These are phyloP conservation scores for Talaromyces atroroseus DNA, from an alignment of 2,329 filamentous ascomycete genomes.

Conservation along the genomic window DNA sequence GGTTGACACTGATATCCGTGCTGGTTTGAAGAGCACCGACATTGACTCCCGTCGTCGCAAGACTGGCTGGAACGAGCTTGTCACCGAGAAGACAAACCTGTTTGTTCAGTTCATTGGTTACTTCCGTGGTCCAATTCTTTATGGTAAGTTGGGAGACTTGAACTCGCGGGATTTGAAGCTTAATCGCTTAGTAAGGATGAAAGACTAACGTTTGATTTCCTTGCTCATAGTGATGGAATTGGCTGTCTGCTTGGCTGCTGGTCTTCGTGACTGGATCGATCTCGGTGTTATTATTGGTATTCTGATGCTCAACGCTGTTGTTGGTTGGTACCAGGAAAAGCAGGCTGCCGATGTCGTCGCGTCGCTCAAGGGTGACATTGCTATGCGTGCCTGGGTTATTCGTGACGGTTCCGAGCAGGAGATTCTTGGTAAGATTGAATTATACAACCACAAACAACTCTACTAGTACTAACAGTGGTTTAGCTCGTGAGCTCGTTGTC, in stretches of 20 bases:
- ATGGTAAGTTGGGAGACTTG: constrained; percentile 50
- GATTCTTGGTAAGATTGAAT: constrained; percentile 47
- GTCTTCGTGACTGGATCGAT: constrained; percentile 66
- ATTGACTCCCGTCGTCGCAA: constrained; percentile 58
- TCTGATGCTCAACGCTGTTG: constrained; percentile 63
- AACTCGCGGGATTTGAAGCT: not conserved
- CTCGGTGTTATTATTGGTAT: constrained; percentile 69
- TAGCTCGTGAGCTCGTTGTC: constrained; percentile 59
- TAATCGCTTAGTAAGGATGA: not conserved
- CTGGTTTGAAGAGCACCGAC: constrained; percentile 53
- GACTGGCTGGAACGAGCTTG: constrained; percentile 62
- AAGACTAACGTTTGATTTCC: not conserved
- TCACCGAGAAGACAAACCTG: constrained; percentile 64
- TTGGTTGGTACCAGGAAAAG: constrained; percentile 73
- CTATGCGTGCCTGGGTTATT: constrained; percentile 62
- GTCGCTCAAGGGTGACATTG: constrained; percentile 66
- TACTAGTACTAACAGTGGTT: not conserved
- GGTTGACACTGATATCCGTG: constrained; percentile 59
- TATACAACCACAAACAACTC: not conserved
- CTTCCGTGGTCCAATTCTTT: constrained; percentile 67
- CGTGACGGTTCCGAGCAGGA: constrained; percentile 59
- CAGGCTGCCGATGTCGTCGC: constrained; percentile 68
- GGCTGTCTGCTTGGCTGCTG: constrained; percentile 63
- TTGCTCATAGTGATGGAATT: constrained; percentile 55
- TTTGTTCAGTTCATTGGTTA: constrained; percentile 64